phyloP scores from a whole-genome alignment of 2,329 filamentous ascomycete genomes.

The Trichoderma asperellum region DNA sequence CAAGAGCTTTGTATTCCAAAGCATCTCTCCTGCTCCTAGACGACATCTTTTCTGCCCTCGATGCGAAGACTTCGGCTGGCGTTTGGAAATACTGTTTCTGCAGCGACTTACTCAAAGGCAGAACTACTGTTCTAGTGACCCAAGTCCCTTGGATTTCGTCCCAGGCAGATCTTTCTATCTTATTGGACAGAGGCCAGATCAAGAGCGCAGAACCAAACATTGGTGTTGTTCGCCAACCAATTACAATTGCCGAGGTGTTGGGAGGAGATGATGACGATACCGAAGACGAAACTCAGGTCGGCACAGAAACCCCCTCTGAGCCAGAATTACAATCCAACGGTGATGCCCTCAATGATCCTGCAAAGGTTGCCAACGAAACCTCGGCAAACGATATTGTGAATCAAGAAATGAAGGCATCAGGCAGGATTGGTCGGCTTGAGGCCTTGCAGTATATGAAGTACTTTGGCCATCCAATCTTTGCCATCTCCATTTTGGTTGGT shows the following conservation, averaged over 20 bases:
- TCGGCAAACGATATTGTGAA: conserved; percentile 49
- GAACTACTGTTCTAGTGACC: conserved; percentile 61
- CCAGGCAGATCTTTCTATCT: conserved; percentile 53
- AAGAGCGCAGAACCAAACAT: conserved; percentile 50
- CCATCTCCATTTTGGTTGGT: conserved; percentile 44
- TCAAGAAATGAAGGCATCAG: conserved; percentile 53
- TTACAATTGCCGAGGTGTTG: conserved; percentile 47
- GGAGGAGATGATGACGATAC: conserved; percentile 39
- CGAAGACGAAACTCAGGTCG: conserved; percentile 35
- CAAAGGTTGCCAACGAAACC: conserved; percentile 45
- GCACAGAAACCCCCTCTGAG: conserved; percentile 37
- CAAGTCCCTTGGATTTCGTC: conserved; percentile 58
- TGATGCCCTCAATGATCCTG: conserved; percentile 38
- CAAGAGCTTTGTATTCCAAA: conserved; percentile 61
- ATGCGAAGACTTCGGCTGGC: conserved; percentile 59
- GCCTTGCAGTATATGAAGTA: conserved; percentile 56
- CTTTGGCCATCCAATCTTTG: conserved; percentile 53
- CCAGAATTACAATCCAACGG: conserved; percentile 38
- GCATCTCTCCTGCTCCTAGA: conserved; percentile 60
- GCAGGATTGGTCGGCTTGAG: conserved; percentile 48
- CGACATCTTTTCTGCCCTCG: conserved; percentile 63
- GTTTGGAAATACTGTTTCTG: conserved; percentile 64
- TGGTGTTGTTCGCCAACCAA: conserved; percentile 50
- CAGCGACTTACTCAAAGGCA: conserved; percentile 55
- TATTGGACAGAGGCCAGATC: conserved; percentile 52